Conservation (phyloP, 805 yeast species). For the Cyberlindnera sargentensis region DNA sequence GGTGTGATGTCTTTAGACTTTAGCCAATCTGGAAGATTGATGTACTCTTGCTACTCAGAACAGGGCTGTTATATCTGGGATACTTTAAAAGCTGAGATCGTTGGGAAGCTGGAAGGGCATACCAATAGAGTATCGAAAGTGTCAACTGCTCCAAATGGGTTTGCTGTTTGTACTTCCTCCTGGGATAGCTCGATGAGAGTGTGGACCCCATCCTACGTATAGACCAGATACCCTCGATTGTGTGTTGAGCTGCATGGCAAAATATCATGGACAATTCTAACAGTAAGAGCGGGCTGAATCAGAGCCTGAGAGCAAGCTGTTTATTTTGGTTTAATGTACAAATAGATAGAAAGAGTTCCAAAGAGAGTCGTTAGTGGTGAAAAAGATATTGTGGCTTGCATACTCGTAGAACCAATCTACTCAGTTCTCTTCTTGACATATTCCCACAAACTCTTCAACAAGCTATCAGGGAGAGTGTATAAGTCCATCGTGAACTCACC, state of each 20-base stretch:
- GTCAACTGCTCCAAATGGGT: constrained; percentile 63
- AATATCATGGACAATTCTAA: background rate
- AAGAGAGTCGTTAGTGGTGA: no score
- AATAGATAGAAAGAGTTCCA: no score
- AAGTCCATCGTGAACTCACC: constrained; percentile 97
- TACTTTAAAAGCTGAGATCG: constrained; percentile 51
- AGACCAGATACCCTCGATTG: background rate
- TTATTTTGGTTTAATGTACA: no score
- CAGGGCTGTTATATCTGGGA: constrained; percentile 78
- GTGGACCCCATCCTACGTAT: constrained; percentile 41
- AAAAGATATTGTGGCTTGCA: no score
- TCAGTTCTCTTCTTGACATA: constrained; percentile 70
- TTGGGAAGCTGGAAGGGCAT: constrained; percentile 65
- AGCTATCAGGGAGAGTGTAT: constrained; percentile 84
- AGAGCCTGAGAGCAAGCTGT: no score
- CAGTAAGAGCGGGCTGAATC: background rate
- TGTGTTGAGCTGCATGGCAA: background rate
- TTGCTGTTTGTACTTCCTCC: constrained; percentile 69
- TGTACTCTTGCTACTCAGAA: constrained; percentile 73
- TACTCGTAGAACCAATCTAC: constrained; percentile 2
- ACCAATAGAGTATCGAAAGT: constrained; percentile 55
- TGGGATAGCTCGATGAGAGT: constrained; percentile 72
- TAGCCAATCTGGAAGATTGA: constrained; percentile 64
- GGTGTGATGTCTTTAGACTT: constrained; percentile 70
- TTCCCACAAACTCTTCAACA: constrained; percentile 91